Evolutionary conservation across 805 yeast genomes (phyloP).

Genomic region (Ogataea salicorniae): DNA sequence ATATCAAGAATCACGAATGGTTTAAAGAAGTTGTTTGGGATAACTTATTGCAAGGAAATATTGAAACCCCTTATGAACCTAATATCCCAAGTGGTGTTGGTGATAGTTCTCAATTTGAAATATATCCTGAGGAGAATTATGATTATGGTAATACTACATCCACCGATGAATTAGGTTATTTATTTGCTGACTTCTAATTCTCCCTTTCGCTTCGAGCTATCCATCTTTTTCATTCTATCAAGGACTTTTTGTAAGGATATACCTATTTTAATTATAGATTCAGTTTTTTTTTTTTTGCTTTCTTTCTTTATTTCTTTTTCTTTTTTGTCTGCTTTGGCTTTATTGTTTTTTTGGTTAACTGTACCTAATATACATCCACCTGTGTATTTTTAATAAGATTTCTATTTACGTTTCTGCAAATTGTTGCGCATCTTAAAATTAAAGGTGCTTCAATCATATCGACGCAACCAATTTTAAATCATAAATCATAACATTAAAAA

Average conservation of each 20-base stretch:
- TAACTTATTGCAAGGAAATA: constrained; percentile 48
- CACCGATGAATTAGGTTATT: constrained; percentile 26
- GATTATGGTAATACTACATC: constrained; percentile 76
- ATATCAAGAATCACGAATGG: constrained; percentile 55
- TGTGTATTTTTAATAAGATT: too few relatives aligned
- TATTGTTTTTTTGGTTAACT: too few relatives aligned
- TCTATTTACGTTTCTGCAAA: too few relatives aligned
- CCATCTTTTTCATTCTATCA: neutral
- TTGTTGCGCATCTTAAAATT: too few relatives aligned
- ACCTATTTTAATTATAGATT: neutral
- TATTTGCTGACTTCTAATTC: constrained; percentile 28
- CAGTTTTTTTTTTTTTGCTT: too few relatives aligned
- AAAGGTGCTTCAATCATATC: too few relatives aligned
- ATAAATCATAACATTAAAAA: too few relatives aligned
- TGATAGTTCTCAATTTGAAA: constrained; percentile 58
- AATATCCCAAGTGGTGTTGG: constrained; percentile 62
- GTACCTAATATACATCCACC: too few relatives aligned
- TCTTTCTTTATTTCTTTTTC: too few relatives aligned
- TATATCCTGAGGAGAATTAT: constrained; percentile 73
- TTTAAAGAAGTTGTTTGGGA: constrained; percentile 61
- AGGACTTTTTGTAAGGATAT: neutral
- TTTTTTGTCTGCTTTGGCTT: too few relatives aligned
- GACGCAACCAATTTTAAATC: too few relatives aligned
- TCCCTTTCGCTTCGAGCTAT: neutral
- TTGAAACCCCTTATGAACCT: constrained; percentile 62